Evolutionary conservation across 163 green algal genomes (phyloP).

Genomic region (Trebouxia gelatinosa): DNA sequence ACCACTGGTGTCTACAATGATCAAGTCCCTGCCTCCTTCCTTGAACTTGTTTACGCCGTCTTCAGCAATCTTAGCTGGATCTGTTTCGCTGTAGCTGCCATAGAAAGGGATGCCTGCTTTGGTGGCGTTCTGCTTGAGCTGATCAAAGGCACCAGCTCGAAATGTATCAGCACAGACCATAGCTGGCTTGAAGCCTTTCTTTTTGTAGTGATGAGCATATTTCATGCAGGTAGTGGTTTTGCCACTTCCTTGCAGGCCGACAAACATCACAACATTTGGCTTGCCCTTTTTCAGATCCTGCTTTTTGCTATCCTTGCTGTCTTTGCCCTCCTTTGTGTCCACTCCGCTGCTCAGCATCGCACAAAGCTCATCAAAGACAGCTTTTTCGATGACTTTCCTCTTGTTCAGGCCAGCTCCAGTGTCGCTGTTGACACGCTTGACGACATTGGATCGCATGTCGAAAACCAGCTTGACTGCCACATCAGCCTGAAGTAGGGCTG

Average conservation of each 20-base stretch:
- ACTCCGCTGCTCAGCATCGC: conserved; percentile 80
- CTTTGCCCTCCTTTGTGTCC: conserved; percentile 46
- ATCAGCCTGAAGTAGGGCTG: conserved; percentile 87
- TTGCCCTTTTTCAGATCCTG: conserved; percentile 82
- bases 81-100: conserved; percentile 93
- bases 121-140: conserved; percentile 99
- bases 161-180: conserved; percentile 99
- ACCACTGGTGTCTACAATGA: conserved; percentile 98
- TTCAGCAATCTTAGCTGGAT: conserved; percentile 90
- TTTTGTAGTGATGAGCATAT: conserved; percentile 95
- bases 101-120: conserved; percentile 94
- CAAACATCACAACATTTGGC: conserved; percentile 96
- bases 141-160: conserved; percentile 69
- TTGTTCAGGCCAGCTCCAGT: conserved; percentile 92
- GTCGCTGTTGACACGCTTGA: conserved; percentile 91
- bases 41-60: conserved; percentile 92
- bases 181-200: conserved; percentile 96
- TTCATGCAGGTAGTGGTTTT: conserved; percentile 99
- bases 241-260: conserved; percentile 91
- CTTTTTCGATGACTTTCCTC: conserved; percentile 89
- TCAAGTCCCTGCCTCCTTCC: conserved; percentile 78
- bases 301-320: conserved; percentile 43
- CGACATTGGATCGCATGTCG: conserved; percentile 74
- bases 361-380: conserved; percentile 97
- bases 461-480: conserved; percentile 93